A percentile compares a stretch with the other conserved stretches of the same genome.
Conservation (phyloP, 257 asterid genomes). For the Solanum virginianum region DNA sequence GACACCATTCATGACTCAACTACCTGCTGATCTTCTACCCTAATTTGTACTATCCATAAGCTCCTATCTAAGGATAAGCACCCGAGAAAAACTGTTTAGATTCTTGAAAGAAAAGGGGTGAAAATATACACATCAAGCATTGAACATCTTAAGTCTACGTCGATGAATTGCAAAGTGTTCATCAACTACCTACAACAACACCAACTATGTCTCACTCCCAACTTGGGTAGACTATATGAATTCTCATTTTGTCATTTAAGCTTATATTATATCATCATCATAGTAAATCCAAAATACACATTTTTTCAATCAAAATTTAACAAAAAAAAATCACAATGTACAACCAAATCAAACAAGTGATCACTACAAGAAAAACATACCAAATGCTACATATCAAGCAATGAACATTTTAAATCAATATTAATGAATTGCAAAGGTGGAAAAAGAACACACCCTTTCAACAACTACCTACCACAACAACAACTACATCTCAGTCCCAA, state of each 20-base stretch:
- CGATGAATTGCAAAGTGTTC: not conserved
- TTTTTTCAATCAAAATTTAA: not conserved
- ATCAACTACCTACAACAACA: not conserved
- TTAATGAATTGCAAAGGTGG: not conserved
- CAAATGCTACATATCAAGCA: not conserved
- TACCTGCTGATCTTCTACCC: not conserved
- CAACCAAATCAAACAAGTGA: not conserved
- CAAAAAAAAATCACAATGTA: not conserved
- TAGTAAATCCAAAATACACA: not conserved
- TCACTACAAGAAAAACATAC: too few species aligned
- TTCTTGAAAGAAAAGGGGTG: not conserved
- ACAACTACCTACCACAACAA: not conserved
- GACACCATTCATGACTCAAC: not conserved
- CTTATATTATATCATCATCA: not conserved
- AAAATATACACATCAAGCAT: not conserved
- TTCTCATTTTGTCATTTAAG: not conserved
- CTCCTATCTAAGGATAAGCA: not conserved
- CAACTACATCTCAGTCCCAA: not conserved
- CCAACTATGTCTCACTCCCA: not conserved
- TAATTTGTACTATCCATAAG: not conserved
- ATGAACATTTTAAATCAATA: not conserved
- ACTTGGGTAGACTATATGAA: not conserved
- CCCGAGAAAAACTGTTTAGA: not conserved
- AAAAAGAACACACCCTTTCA: not conserved
- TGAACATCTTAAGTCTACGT: not conserved